Conservation (phyloP, 176 grass and related monocot genomes). For the Oryza officinalis region DNA sequence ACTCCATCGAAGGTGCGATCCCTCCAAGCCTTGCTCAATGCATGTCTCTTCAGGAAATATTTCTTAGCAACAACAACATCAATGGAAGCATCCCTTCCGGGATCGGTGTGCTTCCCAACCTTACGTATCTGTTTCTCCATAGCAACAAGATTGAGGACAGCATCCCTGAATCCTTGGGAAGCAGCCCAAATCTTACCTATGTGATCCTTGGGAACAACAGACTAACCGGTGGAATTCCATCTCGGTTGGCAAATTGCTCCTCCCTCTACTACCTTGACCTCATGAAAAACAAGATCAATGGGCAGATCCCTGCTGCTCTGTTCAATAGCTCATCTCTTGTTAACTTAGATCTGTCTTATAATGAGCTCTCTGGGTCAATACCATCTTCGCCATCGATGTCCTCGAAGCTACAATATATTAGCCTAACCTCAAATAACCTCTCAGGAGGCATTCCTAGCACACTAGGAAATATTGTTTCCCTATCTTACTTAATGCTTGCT, state of each 20-base stretch:
- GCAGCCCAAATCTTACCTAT: conserved; percentile 5
- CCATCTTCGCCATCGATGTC: background rate
- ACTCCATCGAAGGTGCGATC: conserved; percentile 31
- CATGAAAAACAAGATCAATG: conserved; percentile 28
- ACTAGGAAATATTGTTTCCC: conserved; percentile 34
- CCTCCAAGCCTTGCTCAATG: conserved; percentile 36
- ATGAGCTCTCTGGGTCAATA: background rate
- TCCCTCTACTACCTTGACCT: conserved; percentile 20
- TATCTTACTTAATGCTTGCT: conserved; percentile 18
- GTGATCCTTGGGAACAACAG: conserved; percentile 21
- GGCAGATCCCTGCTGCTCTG: conserved; percentile 31
- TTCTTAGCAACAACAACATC: conserved; percentile 34
- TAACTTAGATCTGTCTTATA: background rate
- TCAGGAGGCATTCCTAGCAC: conserved; percentile 35
- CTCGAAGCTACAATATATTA: background rate
- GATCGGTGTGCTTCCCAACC: conserved; percentile 17
- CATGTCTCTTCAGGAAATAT: conserved; percentile 9
- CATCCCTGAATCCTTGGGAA: conserved; percentile 36
- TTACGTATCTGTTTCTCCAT: background rate
- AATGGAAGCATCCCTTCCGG: conserved; percentile 25
- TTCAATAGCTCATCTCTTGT: conserved; percentile 17
- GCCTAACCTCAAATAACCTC: conserved; percentile 26
- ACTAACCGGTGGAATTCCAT: conserved; percentile 32
- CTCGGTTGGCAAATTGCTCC: conserved; percentile 33
- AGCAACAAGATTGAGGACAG: conserved; percentile 22